Evolutionary conservation across 129 eudicot species (phyloP), one percentile per base, ranked within the genome.

Genomic region (Escallonia rubra): DNA sequence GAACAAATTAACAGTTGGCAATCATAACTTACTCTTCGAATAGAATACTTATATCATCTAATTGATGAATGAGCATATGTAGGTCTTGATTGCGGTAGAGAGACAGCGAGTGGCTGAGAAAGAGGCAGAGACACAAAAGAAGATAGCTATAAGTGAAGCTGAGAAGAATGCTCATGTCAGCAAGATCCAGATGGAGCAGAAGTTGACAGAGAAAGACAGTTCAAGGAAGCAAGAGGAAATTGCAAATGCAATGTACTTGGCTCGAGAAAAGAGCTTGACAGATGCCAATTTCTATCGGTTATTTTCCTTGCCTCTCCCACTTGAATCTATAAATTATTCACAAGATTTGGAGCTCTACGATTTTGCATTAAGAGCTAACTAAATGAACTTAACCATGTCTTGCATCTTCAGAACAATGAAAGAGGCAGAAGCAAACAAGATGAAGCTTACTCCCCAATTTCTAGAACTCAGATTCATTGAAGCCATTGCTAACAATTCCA

Each of bases 111-210:
- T 92, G 67, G 81, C 91, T 7, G 98, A 92, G 86, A 92, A 92
- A 72, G 96, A 92, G 78, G 98, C 98, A n/a, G 98, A 92, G 76
- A 92, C 98, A 46, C 90, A 88, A 69, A 86, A 85, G 79, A 92
- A 88, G 83, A 84, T 92, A 75, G 98, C 98, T 49, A 78, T 91
- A 47, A 83, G 89, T 56, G 98, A 91, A 65, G 98, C 98, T 12
- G 91, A 91, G 85, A 88, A 86, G 74, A 41, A 88, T 72, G 96
- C 98, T 57, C 84, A 77, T 73, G 87, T 91, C 42, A 91, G 98
- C 82, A 77, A 71, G 82, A 91, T 91, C 73, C 87, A 81, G 47
- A 88, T 92, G 98, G 95, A 92, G 71, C 98, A 92, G 15, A 92
- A 81, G 70, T 71, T 92, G 71, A 87, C 74, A 81, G 98, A 92